These are phyloP conservation scores for Vachellia collinsii DNA, from an alignment of 306 rosid genomes.

Conservation along the genomic window DNA sequence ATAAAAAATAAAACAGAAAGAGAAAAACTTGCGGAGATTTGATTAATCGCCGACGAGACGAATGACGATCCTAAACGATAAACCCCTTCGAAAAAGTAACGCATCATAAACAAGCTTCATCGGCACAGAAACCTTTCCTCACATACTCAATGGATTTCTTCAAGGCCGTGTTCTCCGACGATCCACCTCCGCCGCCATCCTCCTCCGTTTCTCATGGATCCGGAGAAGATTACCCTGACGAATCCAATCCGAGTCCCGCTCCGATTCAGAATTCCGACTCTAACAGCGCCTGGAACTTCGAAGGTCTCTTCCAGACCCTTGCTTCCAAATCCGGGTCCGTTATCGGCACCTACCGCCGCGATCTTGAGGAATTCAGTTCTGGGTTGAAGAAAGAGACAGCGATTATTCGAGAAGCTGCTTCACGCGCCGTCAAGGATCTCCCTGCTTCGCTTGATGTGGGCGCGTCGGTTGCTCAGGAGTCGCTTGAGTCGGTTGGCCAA, in stretches of 20 bases:
- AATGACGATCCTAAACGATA: neutral
- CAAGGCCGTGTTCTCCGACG: constrained; percentile 72
- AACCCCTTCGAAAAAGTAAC: neutral
- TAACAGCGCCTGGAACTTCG: constrained; percentile 72
- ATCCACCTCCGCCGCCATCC: constrained; percentile 44
- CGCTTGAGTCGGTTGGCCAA: constrained; percentile 92
- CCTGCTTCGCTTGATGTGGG: constrained; percentile 82
- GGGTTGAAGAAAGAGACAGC: constrained; percentile 74
- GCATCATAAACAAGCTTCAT: neutral
- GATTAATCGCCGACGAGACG: neutral
- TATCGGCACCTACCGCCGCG: constrained; percentile 74
- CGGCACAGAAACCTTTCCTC: neutral
- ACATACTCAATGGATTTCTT: constrained; percentile 55
- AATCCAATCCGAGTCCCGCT: constrained; percentile 24
- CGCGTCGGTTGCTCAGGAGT: constrained; percentile 90
- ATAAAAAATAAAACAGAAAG: neutral
- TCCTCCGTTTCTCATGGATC: constrained; percentile 29
- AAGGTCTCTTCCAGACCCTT: constrained; percentile 69
- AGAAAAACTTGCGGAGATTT: neutral
- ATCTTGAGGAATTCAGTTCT: constrained; percentile 82
- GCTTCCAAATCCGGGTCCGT: constrained; percentile 80
- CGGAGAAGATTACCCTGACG: constrained; percentile 2
- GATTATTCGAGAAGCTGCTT: constrained; percentile 82
- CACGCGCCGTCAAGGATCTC: constrained; percentile 86
- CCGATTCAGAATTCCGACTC: constrained; percentile 1